These are phyloP conservation scores for Phyllosticta ampelicida DNA, from an alignment of 2,329 filamentous ascomycete species.

Conservation along the genomic window DNA sequence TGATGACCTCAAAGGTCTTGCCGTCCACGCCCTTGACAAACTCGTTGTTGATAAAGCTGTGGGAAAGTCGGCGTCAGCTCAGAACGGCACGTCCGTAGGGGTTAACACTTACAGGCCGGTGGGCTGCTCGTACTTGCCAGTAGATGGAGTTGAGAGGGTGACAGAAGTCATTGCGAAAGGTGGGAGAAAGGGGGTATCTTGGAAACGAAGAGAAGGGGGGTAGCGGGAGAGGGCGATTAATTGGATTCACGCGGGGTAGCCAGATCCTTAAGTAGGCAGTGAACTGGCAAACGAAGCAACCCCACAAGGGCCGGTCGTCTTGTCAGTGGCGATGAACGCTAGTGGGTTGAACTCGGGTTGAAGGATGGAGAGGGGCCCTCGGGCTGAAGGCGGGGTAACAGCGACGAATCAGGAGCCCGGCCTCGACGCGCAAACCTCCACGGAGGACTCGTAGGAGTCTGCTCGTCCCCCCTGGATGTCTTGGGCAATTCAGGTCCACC, in stretches of 20 bases:
- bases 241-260: slow-evolving; percentile 1
- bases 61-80: slow-evolving; percentile 12
- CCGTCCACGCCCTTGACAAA: slow-evolving; percentile 75
- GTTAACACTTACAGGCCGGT: slow-evolving; percentile 41
- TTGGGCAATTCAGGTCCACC: background rate
- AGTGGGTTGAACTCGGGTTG: background rate
- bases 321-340: background rate
- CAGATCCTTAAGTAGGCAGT: background rate
- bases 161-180: slow-evolving; percentile 38
- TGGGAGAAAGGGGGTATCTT: slow-evolving; percentile 18
- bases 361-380: background rate
- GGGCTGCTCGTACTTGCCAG: slow-evolving; percentile 47
- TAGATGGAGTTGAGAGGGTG: slow-evolving; percentile 57
- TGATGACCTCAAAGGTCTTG: slow-evolving; percentile 86
- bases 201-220: slow-evolving; percentile 4
- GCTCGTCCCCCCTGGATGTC: background rate
- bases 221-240: background rate
- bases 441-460: too few species aligned
- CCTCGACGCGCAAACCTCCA: background rate
- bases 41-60: slow-evolving; percentile 89
- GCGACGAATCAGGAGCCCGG: background rate
- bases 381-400: background rate
- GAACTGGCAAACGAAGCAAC: background rate
- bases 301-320: background rate
- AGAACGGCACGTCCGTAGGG: background rate